These are phyloP conservation scores for Evernia prunastri DNA, from an alignment of 495 filamentous ascomycete genomes.

Conservation along the genomic window DNA sequence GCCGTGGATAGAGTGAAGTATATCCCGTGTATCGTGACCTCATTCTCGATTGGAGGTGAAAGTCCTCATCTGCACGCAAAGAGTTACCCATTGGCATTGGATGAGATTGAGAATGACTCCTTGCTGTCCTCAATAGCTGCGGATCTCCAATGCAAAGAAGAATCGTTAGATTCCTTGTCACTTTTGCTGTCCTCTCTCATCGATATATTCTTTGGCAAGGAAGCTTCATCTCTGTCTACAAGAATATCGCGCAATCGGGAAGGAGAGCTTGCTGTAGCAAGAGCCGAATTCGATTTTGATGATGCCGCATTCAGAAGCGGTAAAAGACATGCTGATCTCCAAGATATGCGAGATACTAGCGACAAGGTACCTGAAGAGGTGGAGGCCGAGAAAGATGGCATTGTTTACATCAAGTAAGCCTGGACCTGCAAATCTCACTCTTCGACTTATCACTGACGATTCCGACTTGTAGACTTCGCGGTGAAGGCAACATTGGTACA, in stretches of 20 bases:
- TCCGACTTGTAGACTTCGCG: slow-evolving; percentile 34
- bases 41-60: slow-evolving; percentile 39
- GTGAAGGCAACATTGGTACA: slow-evolving; percentile 58
- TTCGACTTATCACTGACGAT: no score
- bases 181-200: slow-evolving; percentile 49
- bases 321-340: slow-evolving; percentile 58
- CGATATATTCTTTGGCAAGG: slow-evolving; percentile 58
- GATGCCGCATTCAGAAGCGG: slow-evolving; percentile 67
- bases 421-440: no score
- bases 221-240: slow-evolving; percentile 57
- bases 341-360: slow-evolving; percentile 46
- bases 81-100: slow-evolving; percentile 60
- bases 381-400: slow-evolving; percentile 62
- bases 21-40: slow-evolving; percentile 62
- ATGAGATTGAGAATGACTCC: slow-evolving; percentile 29
- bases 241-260: slow-evolving; percentile 36
- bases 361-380: slow-evolving; percentile 43
- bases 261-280: slow-evolving; percentile 43
- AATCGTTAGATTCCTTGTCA: slow-evolving; percentile 39
- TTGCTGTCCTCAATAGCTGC: slow-evolving; percentile 40
- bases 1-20: slow-evolving; percentile 57
- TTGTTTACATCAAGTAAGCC: slow-evolving; percentile 60
- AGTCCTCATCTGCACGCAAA: slow-evolving; percentile 35
- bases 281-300: slow-evolving; percentile 62
- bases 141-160: slow-evolving; percentile 46